These are phyloP conservation scores for Glycine soja DNA, from an alignment of 306 rosid genomes.

Conservation along the genomic window DNA sequence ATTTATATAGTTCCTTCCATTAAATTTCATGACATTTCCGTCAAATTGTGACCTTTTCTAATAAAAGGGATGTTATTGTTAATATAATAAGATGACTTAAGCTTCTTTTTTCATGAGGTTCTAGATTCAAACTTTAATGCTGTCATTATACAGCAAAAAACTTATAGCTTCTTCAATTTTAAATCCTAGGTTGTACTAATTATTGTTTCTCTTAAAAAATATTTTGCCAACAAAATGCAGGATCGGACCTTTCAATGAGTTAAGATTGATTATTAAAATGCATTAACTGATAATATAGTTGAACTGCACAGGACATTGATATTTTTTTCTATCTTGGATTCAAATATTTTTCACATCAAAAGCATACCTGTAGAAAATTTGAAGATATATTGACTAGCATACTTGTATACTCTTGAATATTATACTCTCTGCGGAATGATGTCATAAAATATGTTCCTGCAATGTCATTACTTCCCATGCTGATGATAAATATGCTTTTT, in stretches of 20 bases:
- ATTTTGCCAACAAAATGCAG: background rate
- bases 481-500: background rate
- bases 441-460: background rate
- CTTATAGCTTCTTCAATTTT: background rate
- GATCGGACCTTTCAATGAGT: background rate
- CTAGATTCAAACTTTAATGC: no score
- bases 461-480: no score
- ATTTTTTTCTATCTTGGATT: background rate
- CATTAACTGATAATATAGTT: background rate
- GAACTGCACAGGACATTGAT: background rate
- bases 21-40: constrained; percentile 34
- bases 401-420: constrained; percentile 34
- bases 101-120: background rate
- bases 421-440: constrained; percentile 39
- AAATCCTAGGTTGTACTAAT: no score
- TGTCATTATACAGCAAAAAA: no score
- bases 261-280: background rate
- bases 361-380: constrained; percentile 43
- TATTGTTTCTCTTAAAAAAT: background rate
- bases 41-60: background rate
- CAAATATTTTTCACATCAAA: constrained; percentile 4
- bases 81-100: no score
- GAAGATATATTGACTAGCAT: constrained; percentile 14
- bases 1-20: constrained; percentile 44
- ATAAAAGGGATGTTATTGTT: no score